Evolutionary conservation across 2,329 filamentous ascomycete genomes (phyloP).

Genomic region (Fusarium sp.): DNA sequence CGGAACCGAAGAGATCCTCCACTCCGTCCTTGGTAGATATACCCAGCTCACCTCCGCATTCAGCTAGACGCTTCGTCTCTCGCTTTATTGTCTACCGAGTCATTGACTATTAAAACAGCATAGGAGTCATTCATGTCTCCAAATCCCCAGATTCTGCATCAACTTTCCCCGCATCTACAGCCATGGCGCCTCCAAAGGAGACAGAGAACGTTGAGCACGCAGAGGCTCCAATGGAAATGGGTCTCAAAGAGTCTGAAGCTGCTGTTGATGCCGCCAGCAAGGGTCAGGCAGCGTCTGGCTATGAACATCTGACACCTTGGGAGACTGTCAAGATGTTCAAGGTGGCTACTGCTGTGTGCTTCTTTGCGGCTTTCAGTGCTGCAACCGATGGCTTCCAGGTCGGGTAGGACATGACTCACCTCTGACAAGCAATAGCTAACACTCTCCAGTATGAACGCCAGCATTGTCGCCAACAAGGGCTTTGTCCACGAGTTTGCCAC

Average conservation of each 20-base stretch:
- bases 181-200: not conserved
- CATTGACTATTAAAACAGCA: not conserved
- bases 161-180: not conserved
- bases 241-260: not conserved
- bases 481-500: not conserved
- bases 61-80: not conserved
- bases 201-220: not conserved
- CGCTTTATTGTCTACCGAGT: not conserved
- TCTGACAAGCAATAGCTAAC: accelerated
- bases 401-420: not conserved
- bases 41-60: not conserved
- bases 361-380: not conserved
- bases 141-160: not conserved
- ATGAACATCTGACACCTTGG: not conserved
- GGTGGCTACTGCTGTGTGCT: not conserved
- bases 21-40: not conserved
- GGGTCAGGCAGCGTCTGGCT: not conserved
- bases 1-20: not conserved
- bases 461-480: not conserved
- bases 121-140: not conserved
- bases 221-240: not conserved
- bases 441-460: not conserved
- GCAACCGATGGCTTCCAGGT: not conserved
- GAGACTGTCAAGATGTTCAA: not conserved
- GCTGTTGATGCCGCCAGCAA: not conserved